A percentile compares a stretch with the other conserved stretches of the same genome.
These are phyloP conservation scores for Leccinum truebloodii DNA, from an alignment of 768 basidiomycete genomes.

Conservation along the genomic window DNA sequence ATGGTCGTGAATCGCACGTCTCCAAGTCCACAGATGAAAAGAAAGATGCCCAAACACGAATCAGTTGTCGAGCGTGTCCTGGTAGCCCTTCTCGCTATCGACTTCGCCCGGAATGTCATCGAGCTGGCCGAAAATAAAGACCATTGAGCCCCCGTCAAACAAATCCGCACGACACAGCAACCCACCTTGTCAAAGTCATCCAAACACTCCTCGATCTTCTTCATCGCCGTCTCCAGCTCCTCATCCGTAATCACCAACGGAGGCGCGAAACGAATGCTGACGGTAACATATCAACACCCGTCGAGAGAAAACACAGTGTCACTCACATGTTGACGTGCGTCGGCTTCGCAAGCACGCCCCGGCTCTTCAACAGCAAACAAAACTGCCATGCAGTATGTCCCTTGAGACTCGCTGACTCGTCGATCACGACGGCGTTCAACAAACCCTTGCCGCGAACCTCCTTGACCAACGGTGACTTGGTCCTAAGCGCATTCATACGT, in stretches of 20 bases:
- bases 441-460: constrained; percentile 85
- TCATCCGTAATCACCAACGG: constrained; percentile 92
- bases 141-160: background rate
- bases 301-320: background rate
- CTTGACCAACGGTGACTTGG: constrained; percentile 66
- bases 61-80: constrained; percentile 35
- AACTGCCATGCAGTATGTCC: constrained; percentile 94
- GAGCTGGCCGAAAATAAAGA: constrained; percentile 34
- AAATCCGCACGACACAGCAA: constrained; percentile 1
- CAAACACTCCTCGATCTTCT: constrained; percentile 74
- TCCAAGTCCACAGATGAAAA: background rate
- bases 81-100: constrained; percentile 60
- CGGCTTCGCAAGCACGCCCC: constrained; percentile 93
- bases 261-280: constrained; percentile 93
- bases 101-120: constrained; percentile 66
- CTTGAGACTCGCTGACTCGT: constrained; percentile 74
- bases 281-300: constrained; percentile 1
- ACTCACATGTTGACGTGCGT: constrained; percentile 93
- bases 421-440: constrained; percentile 91
- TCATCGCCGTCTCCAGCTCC: constrained; percentile 73
- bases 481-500: constrained; percentile 50
- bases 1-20: background rate
- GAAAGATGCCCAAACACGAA: background rate
- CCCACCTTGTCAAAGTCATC: constrained; percentile 77
- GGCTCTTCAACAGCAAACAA: constrained; percentile 87